These are phyloP conservation scores for Fragaria iinumae DNA, from an alignment of 306 rosid species.

Conservation along the genomic window DNA sequence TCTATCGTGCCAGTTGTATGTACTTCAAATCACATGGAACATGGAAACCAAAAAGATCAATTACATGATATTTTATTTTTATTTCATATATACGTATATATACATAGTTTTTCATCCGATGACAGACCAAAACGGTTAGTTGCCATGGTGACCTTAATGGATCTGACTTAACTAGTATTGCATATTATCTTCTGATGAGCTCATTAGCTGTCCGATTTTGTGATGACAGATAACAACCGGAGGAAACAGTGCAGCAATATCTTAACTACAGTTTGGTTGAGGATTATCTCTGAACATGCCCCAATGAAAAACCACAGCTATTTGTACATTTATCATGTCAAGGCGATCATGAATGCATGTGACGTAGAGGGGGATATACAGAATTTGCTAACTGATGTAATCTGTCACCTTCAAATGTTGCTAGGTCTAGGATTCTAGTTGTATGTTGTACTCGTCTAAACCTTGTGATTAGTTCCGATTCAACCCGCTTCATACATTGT, in stretches of 20 bases:
- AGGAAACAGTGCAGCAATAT: constrained; percentile 37
- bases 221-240: constrained; percentile 41
- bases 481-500: constrained; percentile 25
- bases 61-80: not conserved
- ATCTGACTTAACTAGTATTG: not conserved
- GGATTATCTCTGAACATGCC: constrained; percentile 35
- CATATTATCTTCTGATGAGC: constrained; percentile 11
- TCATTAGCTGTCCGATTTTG: constrained; percentile 23
- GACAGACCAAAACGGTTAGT: not conserved
- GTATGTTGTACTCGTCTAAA: constrained; percentile 26
- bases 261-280: constrained; percentile 16
- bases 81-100: not conserved
- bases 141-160: not conserved
- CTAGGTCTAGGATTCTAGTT: constrained; percentile 40
- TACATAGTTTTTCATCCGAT: not conserved
- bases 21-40: not conserved
- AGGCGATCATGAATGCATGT: constrained; percentile 41
- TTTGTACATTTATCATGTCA: constrained; percentile 58
- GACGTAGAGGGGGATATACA: constrained; percentile 48
- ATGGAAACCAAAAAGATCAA: not conserved
- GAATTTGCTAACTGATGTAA: constrained; percentile 43
- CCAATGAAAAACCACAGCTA: constrained; percentile 32
- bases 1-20: not conserved
- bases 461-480: constrained; percentile 21
- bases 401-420: constrained; percentile 39